Percentiles rank a stretch among this genome's conserved stretches.
These are phyloP conservation scores for Ceriops tagal DNA, from an alignment of 345 rosid species.

Conservation along the genomic window DNA sequence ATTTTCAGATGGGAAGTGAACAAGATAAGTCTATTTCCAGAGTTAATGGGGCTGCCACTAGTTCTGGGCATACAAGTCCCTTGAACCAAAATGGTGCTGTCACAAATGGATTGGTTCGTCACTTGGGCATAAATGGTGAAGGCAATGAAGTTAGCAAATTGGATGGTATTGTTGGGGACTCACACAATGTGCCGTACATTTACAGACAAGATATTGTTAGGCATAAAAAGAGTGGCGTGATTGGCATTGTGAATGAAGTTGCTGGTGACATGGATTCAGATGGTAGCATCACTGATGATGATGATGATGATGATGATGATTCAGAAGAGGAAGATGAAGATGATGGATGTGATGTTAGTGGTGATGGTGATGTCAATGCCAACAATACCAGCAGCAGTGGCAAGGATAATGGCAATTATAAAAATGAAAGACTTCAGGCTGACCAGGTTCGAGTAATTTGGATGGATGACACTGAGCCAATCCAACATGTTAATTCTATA, in stretches of 20 bases:
- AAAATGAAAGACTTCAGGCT: slow-evolving; percentile 56
- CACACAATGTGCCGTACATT: slow-evolving; percentile 41
- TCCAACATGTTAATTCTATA: slow-evolving; percentile 56
- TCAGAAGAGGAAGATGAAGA: slow-evolving; percentile 28
- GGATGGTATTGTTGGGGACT: slow-evolving; percentile 29
- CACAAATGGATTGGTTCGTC: slow-evolving; percentile 24
- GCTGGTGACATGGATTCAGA: slow-evolving; percentile 96
- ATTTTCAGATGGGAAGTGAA: slow-evolving; percentile 55
- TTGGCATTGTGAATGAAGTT: slow-evolving; percentile 88
- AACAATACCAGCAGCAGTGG: slow-evolving; percentile 23
- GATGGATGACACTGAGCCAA: slow-evolving; percentile 71
- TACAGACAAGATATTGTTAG: slow-evolving; percentile 82
- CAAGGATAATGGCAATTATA: slow-evolving; percentile 30
- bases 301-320: slow-evolving; percentile 41
- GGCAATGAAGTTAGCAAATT: slow-evolving; percentile 23
- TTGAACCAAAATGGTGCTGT: slow-evolving; percentile 24
- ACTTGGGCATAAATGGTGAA: slow-evolving; percentile 24
- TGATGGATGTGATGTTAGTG: slow-evolving; percentile 27
- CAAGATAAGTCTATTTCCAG: slow-evolving; percentile 34
- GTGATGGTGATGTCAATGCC: slow-evolving; percentile 30
- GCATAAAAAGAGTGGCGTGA: slow-evolving; percentile 44
- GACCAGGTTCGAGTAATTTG: slow-evolving; percentile 88
- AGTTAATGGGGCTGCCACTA: slow-evolving; percentile 22
- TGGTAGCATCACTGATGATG: slow-evolving; percentile 57
- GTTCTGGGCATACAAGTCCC: slow-evolving; percentile 18